These are phyloP conservation scores for Cystobasidium tubakii DNA, from an alignment of 768 basidiomycete species.

Conservation along the genomic window DNA sequence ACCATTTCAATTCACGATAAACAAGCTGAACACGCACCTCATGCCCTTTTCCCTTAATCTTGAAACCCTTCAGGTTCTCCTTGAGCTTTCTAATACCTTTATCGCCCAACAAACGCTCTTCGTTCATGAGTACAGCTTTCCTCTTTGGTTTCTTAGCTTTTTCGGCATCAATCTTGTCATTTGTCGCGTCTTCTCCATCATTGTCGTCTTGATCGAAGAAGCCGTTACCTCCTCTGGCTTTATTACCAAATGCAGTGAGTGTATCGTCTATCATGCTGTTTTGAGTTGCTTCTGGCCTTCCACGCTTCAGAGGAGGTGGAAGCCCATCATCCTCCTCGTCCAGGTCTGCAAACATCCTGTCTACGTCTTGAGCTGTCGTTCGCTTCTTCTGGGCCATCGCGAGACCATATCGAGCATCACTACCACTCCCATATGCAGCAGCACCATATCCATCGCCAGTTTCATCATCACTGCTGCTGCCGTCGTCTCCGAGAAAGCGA, in stretches of 20 bases:
- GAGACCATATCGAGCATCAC: neutral
- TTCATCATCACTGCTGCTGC: constrained; percentile 12
- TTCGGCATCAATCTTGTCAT: constrained; percentile 48
- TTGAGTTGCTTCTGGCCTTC: neutral
- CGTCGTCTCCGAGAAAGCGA: constrained; percentile 40
- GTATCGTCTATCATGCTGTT: constrained; percentile 2
- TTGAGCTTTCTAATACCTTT: constrained; percentile 76
- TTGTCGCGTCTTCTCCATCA: constrained; percentile 13
- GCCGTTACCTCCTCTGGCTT: neutral
- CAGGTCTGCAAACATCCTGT: constrained; percentile 54
- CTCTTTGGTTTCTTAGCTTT: constrained; percentile 55
- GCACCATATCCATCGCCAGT: constrained; percentile 20
- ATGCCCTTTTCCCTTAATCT: constrained; percentile 78
- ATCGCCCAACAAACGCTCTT: constrained; percentile 61
- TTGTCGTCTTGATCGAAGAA: neutral
- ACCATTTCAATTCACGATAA: no score
- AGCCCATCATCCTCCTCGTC: constrained; percentile 50
- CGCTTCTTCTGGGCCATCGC: neutral
- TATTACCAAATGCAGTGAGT: neutral
- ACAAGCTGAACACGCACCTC: constrained; percentile 58
- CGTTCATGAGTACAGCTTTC: constrained; percentile 55
- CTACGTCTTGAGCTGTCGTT: constrained; percentile 47
- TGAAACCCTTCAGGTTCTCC: constrained; percentile 69
- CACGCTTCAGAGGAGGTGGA: constrained; percentile 6
- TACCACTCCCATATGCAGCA: neutral